Evolutionary conservation across 768 basidiomycete species (phyloP), one percentile per base, ranked within the genome.

Genomic region (Leccinum sublutescens): DNA sequence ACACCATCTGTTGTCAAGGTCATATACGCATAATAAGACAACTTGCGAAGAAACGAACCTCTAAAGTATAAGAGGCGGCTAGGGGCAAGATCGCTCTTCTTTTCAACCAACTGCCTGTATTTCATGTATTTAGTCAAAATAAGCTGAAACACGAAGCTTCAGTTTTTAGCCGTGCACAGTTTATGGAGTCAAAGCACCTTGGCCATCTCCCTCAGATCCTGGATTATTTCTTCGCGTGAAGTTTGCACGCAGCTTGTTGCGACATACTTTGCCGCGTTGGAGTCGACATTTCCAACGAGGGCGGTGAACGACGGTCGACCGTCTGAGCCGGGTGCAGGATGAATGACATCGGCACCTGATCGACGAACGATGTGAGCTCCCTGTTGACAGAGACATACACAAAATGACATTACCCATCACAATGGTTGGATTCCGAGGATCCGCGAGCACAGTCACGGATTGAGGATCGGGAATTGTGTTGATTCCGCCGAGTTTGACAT

Each of bases 401-500:
- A 29, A 49, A 62, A 56, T 36, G 59, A 52, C 56, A n/a, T 56
- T 75, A 81, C 90, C 91, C 82, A 93, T 86, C 53, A 93, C 83
- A 7, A 93, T 83, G 1, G 91, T 91, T 2, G 91, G 91, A 64
- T 85, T 83, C 29, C 82, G 78, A 1, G 85, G 82, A 66, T 93
- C 90, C 0, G 85, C 83, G 10, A 93, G 75, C 8, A 83, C 79
- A 0, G 82, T 77, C 2, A 89, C 86, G 0, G 86, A 86, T 12
- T 80, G 76, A 0, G 87, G 80, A 53, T 90, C 87, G 0, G 90
- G 91, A 31, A 93, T 78, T 2, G 84, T 82, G 68, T 93, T 93
- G 68, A 92, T 88, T 1, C 91, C 91, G 14, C 91, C 91, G 0
- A 93, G 78, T 70, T 93, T 93, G 19, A 91, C 91, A 60, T 93